Conservation (phyloP, 805 yeast genomes). For the Jamesozyma piceae region DNA sequence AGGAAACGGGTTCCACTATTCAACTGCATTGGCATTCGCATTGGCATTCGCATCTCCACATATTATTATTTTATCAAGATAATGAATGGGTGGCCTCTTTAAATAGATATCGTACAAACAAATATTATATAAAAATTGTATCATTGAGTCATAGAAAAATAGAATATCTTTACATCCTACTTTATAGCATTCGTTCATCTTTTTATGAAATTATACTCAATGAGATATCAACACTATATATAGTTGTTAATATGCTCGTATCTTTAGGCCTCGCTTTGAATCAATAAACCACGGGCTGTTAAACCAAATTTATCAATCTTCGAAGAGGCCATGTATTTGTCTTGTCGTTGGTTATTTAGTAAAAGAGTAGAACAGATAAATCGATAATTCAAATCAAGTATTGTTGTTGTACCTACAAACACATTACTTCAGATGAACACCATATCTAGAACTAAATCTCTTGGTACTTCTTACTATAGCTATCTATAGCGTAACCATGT, state of each 20-base stretch:
- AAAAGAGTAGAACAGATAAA: too few relatives aligned
- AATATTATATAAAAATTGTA: slow-evolving; percentile 13
- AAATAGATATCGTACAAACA: too few relatives aligned
- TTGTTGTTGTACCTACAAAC: background rate
- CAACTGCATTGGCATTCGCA: too few relatives aligned
- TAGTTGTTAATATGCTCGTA: slow-evolving; percentile 9
- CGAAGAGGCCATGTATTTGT: slow-evolving; percentile 40
- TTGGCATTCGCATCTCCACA: too few relatives aligned
- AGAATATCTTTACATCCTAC: slow-evolving; percentile 2
- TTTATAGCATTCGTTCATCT: slow-evolving; percentile 5
- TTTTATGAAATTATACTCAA: slow-evolving; percentile 13
- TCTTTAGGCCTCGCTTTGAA: slow-evolving; percentile 41
- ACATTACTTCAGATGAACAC: background rate
- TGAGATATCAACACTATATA: slow-evolving; percentile 10
- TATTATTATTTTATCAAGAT: too few relatives aligned
- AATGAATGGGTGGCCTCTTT: too few relatives aligned
- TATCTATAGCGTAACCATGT: too few relatives aligned
- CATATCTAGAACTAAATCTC: too few relatives aligned
- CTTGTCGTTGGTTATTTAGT: too few relatives aligned
- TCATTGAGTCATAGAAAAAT: slow-evolving; percentile 20
- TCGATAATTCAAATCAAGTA: background rate
- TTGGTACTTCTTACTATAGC: too few relatives aligned
- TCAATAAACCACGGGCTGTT: slow-evolving; percentile 32
- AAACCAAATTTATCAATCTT: slow-evolving; percentile 33
- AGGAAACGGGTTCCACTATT: background rate